A percentile compares a stretch with the other conserved stretches of the same genome.
These are phyloP conservation scores for Kodamaea alishanica DNA, from an alignment of 1,139 yeast species.

Conservation along the genomic window DNA sequence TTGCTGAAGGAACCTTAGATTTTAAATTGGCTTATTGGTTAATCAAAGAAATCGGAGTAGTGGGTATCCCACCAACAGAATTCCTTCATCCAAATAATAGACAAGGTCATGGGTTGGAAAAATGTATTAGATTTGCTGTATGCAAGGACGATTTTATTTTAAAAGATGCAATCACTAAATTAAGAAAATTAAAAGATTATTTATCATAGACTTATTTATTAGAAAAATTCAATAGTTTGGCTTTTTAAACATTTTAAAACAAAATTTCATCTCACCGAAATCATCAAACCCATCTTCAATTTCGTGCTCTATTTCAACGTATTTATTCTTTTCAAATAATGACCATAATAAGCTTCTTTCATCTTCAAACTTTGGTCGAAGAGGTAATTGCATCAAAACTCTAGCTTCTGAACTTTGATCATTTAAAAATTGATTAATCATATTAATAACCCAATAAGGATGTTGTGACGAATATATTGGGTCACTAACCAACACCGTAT, in stretches of 20 bases:
- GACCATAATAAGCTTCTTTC: conserved; percentile 63
- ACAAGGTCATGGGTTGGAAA: conserved; percentile 73
- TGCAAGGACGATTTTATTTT: conserved; percentile 85
- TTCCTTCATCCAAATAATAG: conserved; percentile 61
- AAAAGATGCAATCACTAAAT: conserved; percentile 75
- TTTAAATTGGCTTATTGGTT: conserved; percentile 90
- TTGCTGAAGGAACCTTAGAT: conserved; percentile 65
- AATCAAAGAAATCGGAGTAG: conserved; percentile 88
- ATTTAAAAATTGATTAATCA: conserved; percentile 48
- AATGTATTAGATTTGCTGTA: conserved; percentile 87
- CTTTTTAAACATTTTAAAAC: conserved; percentile 43
- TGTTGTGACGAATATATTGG: conserved; percentile 84
- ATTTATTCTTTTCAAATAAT: conserved; percentile 37
- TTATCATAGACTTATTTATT: conserved; percentile 5
- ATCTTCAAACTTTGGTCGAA: conserved; percentile 60
- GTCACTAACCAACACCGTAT: conserved; percentile 72
- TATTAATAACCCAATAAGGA: conserved; percentile 65
- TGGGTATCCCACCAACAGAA: conserved; percentile 94
- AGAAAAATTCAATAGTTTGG: neutral
- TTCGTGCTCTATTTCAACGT: conserved; percentile 21
- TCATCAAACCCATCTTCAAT: conserved; percentile 74
- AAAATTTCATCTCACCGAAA: conserved; percentile 69
- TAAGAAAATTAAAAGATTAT: conserved; percentile 65
- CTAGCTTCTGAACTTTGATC: conserved; percentile 28
- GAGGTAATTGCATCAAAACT: conserved; percentile 70